Evolutionary conservation across 2,329 filamentous ascomycete genomes (phyloP).

Genomic region (Penicillium sp.): DNA sequence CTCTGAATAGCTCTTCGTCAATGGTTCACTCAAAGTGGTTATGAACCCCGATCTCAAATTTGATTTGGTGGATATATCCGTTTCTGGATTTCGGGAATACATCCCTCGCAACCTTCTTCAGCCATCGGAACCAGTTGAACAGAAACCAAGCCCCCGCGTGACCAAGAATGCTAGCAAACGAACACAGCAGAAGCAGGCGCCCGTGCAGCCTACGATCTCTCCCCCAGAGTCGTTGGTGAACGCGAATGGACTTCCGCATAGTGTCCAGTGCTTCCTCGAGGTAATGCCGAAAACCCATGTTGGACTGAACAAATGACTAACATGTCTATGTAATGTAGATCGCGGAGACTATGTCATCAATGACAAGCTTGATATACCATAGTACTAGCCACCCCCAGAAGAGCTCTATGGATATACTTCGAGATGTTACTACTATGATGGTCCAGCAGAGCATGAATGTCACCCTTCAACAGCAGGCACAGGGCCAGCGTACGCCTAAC

Average conservation of each 20-base stretch:
- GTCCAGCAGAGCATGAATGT: slow-evolving; percentile 25
- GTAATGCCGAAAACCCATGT: slow-evolving; percentile 33
- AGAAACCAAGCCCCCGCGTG: slow-evolving; percentile 57
- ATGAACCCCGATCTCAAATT: slow-evolving; percentile 78
- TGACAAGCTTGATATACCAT: slow-evolving; percentile 58
- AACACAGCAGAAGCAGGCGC: slow-evolving; percentile 44
- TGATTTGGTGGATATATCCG: slow-evolving; percentile 78
- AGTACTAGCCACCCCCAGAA: slow-evolving; percentile 11
- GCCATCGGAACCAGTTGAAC: slow-evolving; percentile 46
- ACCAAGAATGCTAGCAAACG: slow-evolving; percentile 53
- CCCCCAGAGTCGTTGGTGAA: slow-evolving; percentile 42
- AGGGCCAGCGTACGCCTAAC: slow-evolving; percentile 40
- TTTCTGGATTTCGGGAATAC: slow-evolving; percentile 74
- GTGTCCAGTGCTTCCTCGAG: slow-evolving; percentile 60
- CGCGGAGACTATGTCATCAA: slow-evolving; percentile 62
- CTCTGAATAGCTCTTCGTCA: slow-evolving; percentile 63
- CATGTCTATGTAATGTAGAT: slow-evolving; percentile 42
- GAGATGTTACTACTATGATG: slow-evolving; percentile 11
- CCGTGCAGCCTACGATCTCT: slow-evolving; percentile 39
- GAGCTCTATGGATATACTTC: slow-evolving; percentile 6
- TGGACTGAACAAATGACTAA: slow-evolving; percentile 16
- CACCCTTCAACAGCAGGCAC: slow-evolving; percentile 35
- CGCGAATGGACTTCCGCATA: slow-evolving; percentile 53
- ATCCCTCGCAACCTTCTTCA: slow-evolving; percentile 63
- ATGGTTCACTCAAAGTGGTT: slow-evolving; percentile 71